These are phyloP conservation scores for Scheffersomyces quercinus DNA, from an alignment of 1,139 yeast species.

Conservation along the genomic window DNA sequence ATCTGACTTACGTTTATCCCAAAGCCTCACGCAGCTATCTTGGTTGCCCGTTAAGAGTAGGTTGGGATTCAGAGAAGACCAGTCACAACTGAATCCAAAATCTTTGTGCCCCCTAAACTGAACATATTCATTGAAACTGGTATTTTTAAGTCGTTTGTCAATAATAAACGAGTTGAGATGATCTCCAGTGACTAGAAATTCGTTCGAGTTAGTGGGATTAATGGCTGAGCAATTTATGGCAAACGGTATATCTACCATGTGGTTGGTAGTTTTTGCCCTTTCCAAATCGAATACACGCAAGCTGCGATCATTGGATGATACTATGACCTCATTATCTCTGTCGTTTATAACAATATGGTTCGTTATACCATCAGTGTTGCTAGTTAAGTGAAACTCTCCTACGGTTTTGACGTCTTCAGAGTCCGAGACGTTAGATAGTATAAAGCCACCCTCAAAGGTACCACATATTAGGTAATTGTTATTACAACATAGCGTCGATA, in stretches of 20 bases:
- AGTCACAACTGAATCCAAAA: slow-evolving; percentile 62
- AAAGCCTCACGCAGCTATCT: slow-evolving; percentile 57
- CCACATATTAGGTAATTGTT: slow-evolving; percentile 50
- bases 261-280: slow-evolving; percentile 14
- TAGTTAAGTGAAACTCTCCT: slow-evolving; percentile 44
- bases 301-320: slow-evolving; percentile 52
- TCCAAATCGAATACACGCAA: slow-evolving; percentile 43
- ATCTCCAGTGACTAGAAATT: slow-evolving; percentile 55
- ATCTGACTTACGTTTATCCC: slow-evolving; percentile 45
- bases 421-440: slow-evolving; percentile 34
- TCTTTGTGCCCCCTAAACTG: slow-evolving; percentile 51
- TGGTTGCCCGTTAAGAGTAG: slow-evolving; percentile 59
- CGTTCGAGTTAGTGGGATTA: slow-evolving; percentile 33
- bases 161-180: slow-evolving; percentile 40
- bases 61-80: slow-evolving; percentile 48
- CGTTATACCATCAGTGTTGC: slow-evolving; percentile 53
- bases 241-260: slow-evolving; percentile 32
- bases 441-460: slow-evolving; percentile 55
- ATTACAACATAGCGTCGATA: slow-evolving; percentile 51
- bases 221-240: slow-evolving; percentile 54
- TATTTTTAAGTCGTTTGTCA: slow-evolving; percentile 37
- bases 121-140: slow-evolving; percentile 12
- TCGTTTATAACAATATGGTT: slow-evolving; percentile 47
- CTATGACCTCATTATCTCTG: slow-evolving; percentile 24
- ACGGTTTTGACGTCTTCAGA: slow-evolving; percentile 22